Evolutionary conservation across 73 alveolate genomes (phyloP).

Genomic region (Paramecium caudatum): DNA sequence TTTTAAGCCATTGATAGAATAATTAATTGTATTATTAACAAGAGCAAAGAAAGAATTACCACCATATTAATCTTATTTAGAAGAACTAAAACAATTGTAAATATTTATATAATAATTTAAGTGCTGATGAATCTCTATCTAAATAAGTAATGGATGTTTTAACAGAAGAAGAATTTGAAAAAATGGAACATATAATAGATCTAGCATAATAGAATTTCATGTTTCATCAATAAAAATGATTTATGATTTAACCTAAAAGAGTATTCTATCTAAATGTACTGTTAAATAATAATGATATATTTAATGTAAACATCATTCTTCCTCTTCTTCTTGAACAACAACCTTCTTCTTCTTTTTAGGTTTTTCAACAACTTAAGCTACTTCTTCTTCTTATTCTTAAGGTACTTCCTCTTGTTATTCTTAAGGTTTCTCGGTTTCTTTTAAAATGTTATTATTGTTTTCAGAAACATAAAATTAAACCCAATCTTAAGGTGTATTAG

Average conservation of each 20-base stretch:
- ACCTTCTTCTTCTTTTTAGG: constrained; percentile 49
- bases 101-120: neutral
- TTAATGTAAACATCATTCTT: constrained; percentile 30
- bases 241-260: no score
- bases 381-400: neutral
- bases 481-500: constrained; percentile 76
- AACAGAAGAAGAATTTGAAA: constrained; percentile 12
- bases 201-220: constrained; percentile 36
- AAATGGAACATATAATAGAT: constrained; percentile 9
- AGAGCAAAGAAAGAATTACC: constrained; percentile 60
- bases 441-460: constrained; percentile 65
- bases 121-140: neutral
- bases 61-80: neutral
- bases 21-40: neutral
- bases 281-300: neutral
- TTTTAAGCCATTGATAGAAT: constrained; percentile 10
- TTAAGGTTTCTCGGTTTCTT: neutral
- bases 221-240: constrained; percentile 15
- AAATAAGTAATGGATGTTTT: neutral
- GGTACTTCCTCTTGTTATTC: constrained; percentile 17
- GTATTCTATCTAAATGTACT: neutral
- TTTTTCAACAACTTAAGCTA: constrained; percentile 20
- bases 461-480: constrained; percentile 67
- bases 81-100: constrained; percentile 37
- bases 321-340: constrained; percentile 38